phyloP scores from a whole-genome alignment of 257 asterid genomes.

The Mitragyna speciosa region DNA sequence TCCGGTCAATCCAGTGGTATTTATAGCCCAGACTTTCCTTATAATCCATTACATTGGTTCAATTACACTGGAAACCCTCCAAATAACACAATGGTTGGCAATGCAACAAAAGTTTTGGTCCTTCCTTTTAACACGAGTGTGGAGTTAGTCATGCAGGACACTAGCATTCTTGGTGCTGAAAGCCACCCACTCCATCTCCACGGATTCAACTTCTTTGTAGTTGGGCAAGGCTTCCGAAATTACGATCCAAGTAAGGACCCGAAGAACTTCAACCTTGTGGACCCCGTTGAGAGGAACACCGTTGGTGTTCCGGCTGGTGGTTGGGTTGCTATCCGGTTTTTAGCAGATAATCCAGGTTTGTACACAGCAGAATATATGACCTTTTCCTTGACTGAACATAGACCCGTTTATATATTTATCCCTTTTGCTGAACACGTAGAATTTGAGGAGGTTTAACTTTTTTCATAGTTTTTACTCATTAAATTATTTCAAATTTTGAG shows the following conservation, averaged over 20 bases:
- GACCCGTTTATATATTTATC: too few species aligned
- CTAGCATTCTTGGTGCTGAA: constrained; percentile 61
- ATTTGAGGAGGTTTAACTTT: too few species aligned
- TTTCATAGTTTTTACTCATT: too few species aligned
- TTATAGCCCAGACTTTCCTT: constrained; percentile 50
- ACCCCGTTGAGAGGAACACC: constrained; percentile 66
- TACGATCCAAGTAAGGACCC: constrained; percentile 49
- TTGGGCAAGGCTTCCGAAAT: constrained; percentile 63
- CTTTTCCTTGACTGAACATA: too few species aligned
- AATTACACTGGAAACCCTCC: constrained; percentile 58
- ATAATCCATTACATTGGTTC: constrained; percentile 46
- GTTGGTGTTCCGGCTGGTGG: constrained; percentile 67
- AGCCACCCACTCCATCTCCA: constrained; percentile 74
- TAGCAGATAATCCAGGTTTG: constrained; percentile 68
- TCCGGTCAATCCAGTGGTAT: constrained; percentile 38
- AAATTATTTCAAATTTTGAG: too few species aligned
- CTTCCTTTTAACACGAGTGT: constrained; percentile 48
- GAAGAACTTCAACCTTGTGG: constrained; percentile 48
- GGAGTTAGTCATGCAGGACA: constrained; percentile 58
- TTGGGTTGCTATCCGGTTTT: constrained; percentile 63
- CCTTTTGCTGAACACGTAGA: too few species aligned
- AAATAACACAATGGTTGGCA: constrained; percentile 45
- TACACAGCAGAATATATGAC: not conserved
- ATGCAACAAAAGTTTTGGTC: constrained; percentile 50
- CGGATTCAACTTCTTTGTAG: constrained; percentile 67